phyloP scores from a whole-genome alignment of 345 rosid species.

The Moricandia moricandioides region DNA sequence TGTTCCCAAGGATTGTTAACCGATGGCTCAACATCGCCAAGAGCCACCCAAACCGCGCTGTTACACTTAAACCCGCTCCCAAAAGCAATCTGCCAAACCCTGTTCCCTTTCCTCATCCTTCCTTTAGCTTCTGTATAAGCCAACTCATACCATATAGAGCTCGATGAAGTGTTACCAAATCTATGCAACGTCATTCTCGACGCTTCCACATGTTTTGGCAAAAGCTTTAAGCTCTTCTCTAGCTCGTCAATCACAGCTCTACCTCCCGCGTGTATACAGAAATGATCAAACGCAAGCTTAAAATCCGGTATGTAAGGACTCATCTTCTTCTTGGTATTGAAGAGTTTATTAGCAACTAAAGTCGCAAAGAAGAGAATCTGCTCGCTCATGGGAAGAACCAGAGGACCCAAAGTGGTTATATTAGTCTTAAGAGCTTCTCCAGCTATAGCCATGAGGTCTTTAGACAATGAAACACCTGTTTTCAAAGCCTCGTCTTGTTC shows the following conservation, averaged over 20 bases:
- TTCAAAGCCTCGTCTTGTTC: constrained; percentile 65
- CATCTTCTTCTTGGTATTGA: constrained; percentile 42
- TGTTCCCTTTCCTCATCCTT: constrained; percentile 65
- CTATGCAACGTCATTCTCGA: constrained; percentile 88
- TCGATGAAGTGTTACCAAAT: constrained; percentile 89
- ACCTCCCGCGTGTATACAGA: constrained; percentile 90
- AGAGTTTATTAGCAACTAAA: constrained; percentile 51
- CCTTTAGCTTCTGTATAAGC: constrained; percentile 87
- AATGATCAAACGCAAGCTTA: constrained; percentile 85
- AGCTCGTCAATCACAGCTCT: constrained; percentile 88
- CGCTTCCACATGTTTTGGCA: constrained; percentile 63
- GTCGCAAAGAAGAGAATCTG: constrained; percentile 69
- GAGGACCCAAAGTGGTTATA: constrained; percentile 79
- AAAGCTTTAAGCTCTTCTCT: constrained; percentile 81
- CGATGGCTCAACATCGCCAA: constrained; percentile 52
- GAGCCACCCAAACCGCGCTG: constrained; percentile 80
- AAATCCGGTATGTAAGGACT: constrained; percentile 81
- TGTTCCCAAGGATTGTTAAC: constrained; percentile 63
- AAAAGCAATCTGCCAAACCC: constrained; percentile 88
- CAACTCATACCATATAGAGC: constrained; percentile 88
- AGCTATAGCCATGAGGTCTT: constrained; percentile 79
- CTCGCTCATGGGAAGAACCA: constrained; percentile 87
- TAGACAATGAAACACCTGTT: constrained; percentile 85
- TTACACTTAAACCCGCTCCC: constrained; percentile 93
- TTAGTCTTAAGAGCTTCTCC: constrained; percentile 81